Evolutionary conservation across 2,329 filamentous ascomycete species (phyloP).

Genomic region (Colletotrichum kahawae): DNA sequence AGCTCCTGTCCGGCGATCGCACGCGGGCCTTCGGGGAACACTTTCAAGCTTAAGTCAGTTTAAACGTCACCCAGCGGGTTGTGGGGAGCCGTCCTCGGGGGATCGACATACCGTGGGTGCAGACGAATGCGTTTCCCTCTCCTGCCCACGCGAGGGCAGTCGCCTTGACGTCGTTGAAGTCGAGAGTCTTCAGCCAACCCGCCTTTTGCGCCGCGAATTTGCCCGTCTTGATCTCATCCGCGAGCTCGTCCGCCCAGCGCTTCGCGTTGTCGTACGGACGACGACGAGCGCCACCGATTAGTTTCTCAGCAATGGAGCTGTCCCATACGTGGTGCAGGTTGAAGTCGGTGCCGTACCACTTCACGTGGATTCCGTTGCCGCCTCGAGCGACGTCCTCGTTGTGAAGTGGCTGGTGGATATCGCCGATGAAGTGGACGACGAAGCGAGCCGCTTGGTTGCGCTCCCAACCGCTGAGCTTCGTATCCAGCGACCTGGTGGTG

Average conservation of each 20-base stretch:
- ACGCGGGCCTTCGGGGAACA: slow-evolving; percentile 65
- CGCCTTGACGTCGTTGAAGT: slow-evolving; percentile 55
- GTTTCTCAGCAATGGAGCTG: slow-evolving; percentile 69
- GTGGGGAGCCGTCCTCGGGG: background rate
- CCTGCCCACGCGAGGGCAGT: slow-evolving; percentile 69
- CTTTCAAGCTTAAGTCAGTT: slow-evolving; percentile 33
- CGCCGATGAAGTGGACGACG: slow-evolving; percentile 71
- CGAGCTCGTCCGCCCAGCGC: slow-evolving; percentile 62
- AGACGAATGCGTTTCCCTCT: slow-evolving; percentile 68
- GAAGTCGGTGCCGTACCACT: slow-evolving; percentile 58
- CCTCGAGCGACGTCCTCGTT: slow-evolving; percentile 67
- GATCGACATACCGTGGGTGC: slow-evolving; percentile 56
- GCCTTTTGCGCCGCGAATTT: slow-evolving; percentile 55
- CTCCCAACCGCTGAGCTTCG: slow-evolving; percentile 46
- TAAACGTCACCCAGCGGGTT: background rate
- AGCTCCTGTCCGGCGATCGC: slow-evolving; percentile 66
- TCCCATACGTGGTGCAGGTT: slow-evolving; percentile 81
- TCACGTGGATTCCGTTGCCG: slow-evolving; percentile 71
- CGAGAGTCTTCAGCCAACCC: slow-evolving; percentile 62
- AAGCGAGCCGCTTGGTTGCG: slow-evolving; percentile 69
- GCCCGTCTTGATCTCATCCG: slow-evolving; percentile 58
- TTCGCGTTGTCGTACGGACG: slow-evolving; percentile 55
- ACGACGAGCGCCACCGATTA: slow-evolving; percentile 60
- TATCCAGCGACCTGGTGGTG: slow-evolving; percentile 58
- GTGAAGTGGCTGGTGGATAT: slow-evolving; percentile 73